A percentile compares a stretch with the other conserved stretches of the same genome.
Conservation (phyloP, 441 rosid genomes). For the Caryocar brasiliense region DNA sequence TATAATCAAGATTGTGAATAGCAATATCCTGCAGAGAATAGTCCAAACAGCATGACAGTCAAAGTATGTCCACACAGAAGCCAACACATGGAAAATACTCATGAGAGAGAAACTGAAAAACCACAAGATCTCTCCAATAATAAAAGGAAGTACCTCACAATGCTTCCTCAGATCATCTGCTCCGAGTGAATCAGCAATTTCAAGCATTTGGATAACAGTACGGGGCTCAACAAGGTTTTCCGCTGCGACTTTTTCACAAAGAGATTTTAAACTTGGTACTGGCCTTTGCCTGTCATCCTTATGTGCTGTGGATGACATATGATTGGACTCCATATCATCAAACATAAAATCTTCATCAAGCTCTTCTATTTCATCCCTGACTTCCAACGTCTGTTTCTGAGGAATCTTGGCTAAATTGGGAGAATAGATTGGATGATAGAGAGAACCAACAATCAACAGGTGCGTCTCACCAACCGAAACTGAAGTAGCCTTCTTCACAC, state of each 20-base stretch:
- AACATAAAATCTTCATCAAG: slow-evolving; percentile 60
- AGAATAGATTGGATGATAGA: slow-evolving; percentile 66
- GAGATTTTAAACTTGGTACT: slow-evolving; percentile 68
- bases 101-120: no score
- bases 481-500: slow-evolving; percentile 75
- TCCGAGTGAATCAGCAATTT: slow-evolving; percentile 90
- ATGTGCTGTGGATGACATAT: slow-evolving; percentile 14
- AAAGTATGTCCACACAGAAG: not conserved
- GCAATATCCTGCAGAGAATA: slow-evolving; percentile 64
- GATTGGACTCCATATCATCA: slow-evolving; percentile 33
- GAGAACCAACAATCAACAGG: slow-evolving; percentile 69
- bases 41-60: not conserved
- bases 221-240: slow-evolving; percentile 82
- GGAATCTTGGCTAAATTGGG: slow-evolving; percentile 24
- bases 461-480: slow-evolving; percentile 96
- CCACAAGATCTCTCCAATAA: no score
- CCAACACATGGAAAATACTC: not conserved
- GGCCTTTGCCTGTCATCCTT: slow-evolving; percentile 26
- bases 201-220: slow-evolving; percentile 78
- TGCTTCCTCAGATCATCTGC: slow-evolving; percentile 80
- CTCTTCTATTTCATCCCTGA: slow-evolving; percentile 37
- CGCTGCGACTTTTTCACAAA: slow-evolving; percentile 89
- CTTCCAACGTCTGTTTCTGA: slow-evolving; percentile 27
- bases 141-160: slow-evolving; percentile 57
- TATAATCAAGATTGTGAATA: slow-evolving; percentile 81